These are phyloP conservation scores for Ramicandelaber brevisporus DNA, from an alignment of 192 early-diverging fungal species.

Conservation along the genomic window DNA sequence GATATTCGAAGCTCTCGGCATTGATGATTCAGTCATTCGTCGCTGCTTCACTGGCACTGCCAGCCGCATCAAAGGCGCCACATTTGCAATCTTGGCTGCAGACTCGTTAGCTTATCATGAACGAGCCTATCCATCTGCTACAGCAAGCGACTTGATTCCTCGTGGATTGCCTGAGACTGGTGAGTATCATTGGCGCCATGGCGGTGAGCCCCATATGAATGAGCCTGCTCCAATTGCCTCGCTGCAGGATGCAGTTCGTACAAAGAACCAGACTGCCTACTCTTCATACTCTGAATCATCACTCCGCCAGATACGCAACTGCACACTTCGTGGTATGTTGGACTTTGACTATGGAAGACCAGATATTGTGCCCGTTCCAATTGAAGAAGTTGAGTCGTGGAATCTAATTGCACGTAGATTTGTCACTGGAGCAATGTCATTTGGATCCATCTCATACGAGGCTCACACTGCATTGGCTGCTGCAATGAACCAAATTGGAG, in stretches of 20 bases:
- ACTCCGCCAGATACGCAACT: constrained; percentile 58
- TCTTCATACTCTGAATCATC: constrained; percentile 56
- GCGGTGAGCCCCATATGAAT: constrained; percentile 78
- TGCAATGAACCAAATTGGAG: constrained; percentile 90
- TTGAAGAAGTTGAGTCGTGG: constrained; percentile 97
- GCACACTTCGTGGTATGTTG: constrained; percentile 84
- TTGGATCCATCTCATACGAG: constrained; percentile 89
- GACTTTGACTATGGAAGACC: constrained; percentile 23
- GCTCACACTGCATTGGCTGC: constrained; percentile 74
- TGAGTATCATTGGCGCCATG: constrained; percentile 92
- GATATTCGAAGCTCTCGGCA: constrained; percentile 91
- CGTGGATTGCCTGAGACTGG: constrained; percentile 71
- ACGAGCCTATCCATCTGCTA: constrained; percentile 47
- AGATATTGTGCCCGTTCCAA: constrained; percentile 37
- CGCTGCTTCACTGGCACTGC: constrained; percentile 90
- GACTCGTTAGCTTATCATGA: constrained; percentile 77
- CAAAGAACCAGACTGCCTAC: constrained; percentile 73
- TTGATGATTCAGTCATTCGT: constrained; percentile 63
- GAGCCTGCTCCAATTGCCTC: constrained; percentile 67
- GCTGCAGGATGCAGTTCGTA: constrained; percentile 84
- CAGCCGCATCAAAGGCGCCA: constrained; percentile 79
- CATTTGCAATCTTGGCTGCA: constrained; percentile 47
- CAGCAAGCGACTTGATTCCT: constrained; percentile 20
- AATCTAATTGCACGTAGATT: constrained; percentile 86
- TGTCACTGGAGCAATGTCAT: constrained; percentile 96